Evolutionary conservation across 2,329 filamentous ascomycete species (phyloP).

Genomic region (Paecilomyces variotii): DNA sequence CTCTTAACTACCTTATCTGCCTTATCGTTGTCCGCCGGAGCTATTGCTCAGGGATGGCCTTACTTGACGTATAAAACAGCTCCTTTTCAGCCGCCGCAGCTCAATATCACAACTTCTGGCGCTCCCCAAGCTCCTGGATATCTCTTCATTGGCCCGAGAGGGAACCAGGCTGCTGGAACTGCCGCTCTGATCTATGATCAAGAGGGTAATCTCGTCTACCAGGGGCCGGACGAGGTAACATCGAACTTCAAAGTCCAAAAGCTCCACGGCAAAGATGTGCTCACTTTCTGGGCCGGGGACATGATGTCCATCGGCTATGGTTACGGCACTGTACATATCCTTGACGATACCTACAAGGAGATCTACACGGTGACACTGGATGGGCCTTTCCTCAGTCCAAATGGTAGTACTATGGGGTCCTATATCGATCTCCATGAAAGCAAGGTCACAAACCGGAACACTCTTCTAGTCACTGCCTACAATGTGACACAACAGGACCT

Average conservation of each 20-base stretch:
- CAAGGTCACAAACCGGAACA: slow-evolving; percentile 23
- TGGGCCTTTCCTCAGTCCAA: slow-evolving; percentile 17
- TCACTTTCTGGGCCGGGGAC: slow-evolving; percentile 30
- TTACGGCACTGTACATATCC: slow-evolving; percentile 23
- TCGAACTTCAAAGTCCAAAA: slow-evolving; percentile 28
- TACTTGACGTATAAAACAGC: slow-evolving; percentile 8
- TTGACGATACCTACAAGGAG: slow-evolving; percentile 25
- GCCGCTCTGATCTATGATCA: slow-evolving; percentile 30
- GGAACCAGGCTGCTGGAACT: slow-evolving; percentile 15
- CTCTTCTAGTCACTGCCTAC: slow-evolving; percentile 26
- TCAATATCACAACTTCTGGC: slow-evolving; percentile 24
- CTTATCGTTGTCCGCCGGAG: neutral
- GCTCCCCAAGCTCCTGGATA: slow-evolving; percentile 22
- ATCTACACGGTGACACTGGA: slow-evolving; percentile 23
- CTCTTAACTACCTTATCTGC: neutral
- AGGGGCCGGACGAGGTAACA: slow-evolving; percentile 23
- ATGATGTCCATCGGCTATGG: slow-evolving; percentile 20
- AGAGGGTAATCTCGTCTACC: slow-evolving; percentile 26
- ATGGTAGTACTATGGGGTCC: slow-evolving; percentile 10
- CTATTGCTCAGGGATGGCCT: slow-evolving; percentile 7
- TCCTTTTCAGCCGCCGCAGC: slow-evolving; percentile 18
- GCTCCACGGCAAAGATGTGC: slow-evolving; percentile 23
- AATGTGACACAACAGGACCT: slow-evolving; percentile 27
- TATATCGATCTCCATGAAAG: slow-evolving; percentile 30
- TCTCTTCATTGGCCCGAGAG: slow-evolving; percentile 26